These are phyloP conservation scores for Pinus tabuliformis DNA, from an alignment of 75 land plant genomes.

Conservation along the genomic window DNA sequence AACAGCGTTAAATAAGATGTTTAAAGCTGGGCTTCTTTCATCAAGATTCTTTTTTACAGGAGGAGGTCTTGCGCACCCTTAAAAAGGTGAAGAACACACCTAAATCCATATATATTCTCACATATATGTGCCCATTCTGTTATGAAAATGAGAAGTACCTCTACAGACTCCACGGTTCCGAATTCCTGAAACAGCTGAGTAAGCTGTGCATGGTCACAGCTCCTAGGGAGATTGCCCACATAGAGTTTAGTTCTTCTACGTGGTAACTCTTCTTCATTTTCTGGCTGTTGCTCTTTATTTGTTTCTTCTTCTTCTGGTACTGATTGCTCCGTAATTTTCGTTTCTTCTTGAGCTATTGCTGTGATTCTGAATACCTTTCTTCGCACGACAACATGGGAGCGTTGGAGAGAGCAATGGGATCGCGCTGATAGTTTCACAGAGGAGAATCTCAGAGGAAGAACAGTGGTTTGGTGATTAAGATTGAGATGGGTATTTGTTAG, in stretches of 20 bases:
- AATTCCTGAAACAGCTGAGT: constrained; percentile 20
- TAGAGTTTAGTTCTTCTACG: constrained; percentile 19
- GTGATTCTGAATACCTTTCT: constrained; percentile 1
- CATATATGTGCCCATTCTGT: no score
- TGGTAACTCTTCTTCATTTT: not conserved
- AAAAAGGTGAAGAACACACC: no score
- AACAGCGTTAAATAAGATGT: no score
- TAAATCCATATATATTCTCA: no score
- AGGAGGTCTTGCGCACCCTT: no score
- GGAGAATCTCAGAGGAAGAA: not conserved
- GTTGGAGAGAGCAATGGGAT: not conserved
- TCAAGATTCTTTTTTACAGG: no score
- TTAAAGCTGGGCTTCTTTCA: no score
- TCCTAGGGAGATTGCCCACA: constrained; percentile 31
- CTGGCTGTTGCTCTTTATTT: not conserved
- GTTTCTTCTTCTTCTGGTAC: not conserved
- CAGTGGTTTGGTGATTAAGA: not conserved
- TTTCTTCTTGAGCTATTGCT: constrained; percentile 5
- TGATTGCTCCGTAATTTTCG: not conserved
- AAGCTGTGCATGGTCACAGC: constrained; percentile 15
- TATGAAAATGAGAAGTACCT: constrained; percentile 12
- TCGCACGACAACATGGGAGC: not conserved
- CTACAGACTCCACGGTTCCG: constrained; percentile 26
- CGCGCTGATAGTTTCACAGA: not conserved
- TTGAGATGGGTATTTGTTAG: constrained; percentile 3